Percentiles rank a stretch among this genome's conserved stretches.
Conservation (phyloP, 208 protist species). For the Wallacemonas rigidus region DNA sequence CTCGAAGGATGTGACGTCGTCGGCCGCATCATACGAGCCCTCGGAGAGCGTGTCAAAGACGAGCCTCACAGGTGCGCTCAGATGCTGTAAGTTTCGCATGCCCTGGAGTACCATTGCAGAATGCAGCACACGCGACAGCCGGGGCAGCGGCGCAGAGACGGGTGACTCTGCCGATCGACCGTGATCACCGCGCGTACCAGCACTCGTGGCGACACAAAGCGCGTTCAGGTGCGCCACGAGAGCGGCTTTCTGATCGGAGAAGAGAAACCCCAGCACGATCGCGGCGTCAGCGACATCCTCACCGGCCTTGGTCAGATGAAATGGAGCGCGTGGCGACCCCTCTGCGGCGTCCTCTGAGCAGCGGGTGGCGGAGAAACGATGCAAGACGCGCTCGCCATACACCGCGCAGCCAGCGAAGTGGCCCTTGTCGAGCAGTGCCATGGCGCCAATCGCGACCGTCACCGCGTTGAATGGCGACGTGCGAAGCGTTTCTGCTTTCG, state of each 20-base stretch:
- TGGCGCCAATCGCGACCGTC: constrained; percentile 56
- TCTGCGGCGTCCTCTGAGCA: background rate
- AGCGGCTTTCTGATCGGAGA: background rate
- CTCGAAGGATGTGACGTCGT: constrained; percentile 24
- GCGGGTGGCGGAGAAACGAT: background rate
- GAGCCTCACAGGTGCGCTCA: constrained; percentile 63
- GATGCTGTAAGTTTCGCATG: constrained; percentile 54
- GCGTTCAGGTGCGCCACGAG: constrained; percentile 8
- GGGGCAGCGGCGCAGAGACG: background rate
- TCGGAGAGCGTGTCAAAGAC: constrained; percentile 58
- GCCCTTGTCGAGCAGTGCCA: constrained; percentile 65
- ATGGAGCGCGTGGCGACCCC: background rate
- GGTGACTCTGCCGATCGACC: background rate
- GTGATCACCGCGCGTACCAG: background rate
- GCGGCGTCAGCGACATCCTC: constrained; percentile 9
- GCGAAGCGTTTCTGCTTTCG: no score
- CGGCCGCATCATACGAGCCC: background rate
- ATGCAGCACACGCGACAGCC: constrained; percentile 23
- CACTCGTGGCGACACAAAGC: background rate
- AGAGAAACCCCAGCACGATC: background rate
- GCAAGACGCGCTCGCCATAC: constrained; percentile 31
- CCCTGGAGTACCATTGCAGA: constrained; percentile 40
- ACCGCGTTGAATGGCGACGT: constrained; percentile 62
- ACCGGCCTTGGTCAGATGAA: constrained; percentile 1
- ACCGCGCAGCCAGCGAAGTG: constrained; percentile 33